Conservation (phyloP, 208 protist genomes). For the Crithidia thermophila region DNA sequence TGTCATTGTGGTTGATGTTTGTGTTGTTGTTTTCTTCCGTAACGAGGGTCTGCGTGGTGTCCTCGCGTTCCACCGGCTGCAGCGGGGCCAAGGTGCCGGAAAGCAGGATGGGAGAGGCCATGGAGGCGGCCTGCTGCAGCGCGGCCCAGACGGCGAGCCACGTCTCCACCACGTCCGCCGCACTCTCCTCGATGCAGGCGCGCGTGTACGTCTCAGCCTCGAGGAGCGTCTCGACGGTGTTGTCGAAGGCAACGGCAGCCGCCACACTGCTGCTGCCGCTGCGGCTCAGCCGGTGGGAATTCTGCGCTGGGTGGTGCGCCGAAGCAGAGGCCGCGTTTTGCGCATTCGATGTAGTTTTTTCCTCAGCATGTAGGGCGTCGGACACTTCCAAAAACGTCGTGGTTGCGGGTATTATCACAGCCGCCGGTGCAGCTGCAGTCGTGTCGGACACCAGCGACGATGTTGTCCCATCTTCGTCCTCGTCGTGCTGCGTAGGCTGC, state of each 20-base stretch:
- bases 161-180: conserved; percentile 13
- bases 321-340: too few species aligned
- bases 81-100: not conserved
- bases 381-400: too few species aligned
- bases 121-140: conserved; percentile 10
- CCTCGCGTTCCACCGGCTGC: not conserved
- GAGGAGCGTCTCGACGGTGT: not conserved
- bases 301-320: too few species aligned
- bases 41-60: not conserved
- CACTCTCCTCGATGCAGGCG: conserved; percentile 16
- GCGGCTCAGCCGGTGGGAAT: not conserved
- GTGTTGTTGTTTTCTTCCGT: not conserved
- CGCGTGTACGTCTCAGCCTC: conserved; percentile 20
- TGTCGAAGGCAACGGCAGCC: not conserved
- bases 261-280: not conserved
- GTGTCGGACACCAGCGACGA: not conserved
- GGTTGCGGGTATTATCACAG: too few species aligned
- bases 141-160: conserved; percentile 9
- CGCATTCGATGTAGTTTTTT: too few species aligned
- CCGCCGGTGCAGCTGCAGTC: not conserved
- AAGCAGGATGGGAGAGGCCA: not conserved
- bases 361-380: too few species aligned
- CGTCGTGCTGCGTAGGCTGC: not conserved
- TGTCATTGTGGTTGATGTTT: too few species aligned
- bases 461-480: not conserved